Evolutionary conservation across 306 rosid species (phyloP).

Genomic region (Cucumis hystrix): DNA sequence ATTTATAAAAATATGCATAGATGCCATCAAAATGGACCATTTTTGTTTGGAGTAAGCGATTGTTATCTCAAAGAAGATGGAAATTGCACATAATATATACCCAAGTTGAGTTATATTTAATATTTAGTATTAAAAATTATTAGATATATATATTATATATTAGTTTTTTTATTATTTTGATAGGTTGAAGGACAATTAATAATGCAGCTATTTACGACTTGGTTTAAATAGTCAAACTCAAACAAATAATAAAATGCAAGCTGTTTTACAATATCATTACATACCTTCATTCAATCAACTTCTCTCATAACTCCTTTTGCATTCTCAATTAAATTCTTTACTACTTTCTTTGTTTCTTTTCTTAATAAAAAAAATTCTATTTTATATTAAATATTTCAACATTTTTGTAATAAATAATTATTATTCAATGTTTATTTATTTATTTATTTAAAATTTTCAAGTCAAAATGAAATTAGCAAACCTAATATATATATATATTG

Average conservation of each 20-base stretch:
- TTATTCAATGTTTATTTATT: no score
- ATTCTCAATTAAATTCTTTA: background rate
- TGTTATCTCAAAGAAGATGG: background rate
- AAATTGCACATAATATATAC: background rate
- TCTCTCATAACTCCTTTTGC: background rate
- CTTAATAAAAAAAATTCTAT: no score
- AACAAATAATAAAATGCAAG: background rate
- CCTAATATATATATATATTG: no score
- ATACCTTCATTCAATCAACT: background rate
- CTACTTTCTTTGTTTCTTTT: background rate
- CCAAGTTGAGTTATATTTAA: background rate
- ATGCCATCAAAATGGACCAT: no score
- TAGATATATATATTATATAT: no score
- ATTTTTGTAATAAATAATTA: background rate
- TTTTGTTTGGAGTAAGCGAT: background rate
- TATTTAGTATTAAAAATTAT: no score
- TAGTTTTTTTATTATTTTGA: no score
- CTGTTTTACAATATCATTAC: background rate
- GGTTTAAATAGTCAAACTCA: slow-evolving; percentile 3
- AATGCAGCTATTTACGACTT: background rate
- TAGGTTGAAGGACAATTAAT: background rate
- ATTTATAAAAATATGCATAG: no score
- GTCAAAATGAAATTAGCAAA: no score
- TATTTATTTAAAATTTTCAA: no score
- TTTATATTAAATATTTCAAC: background rate